A percentile compares a stretch with the other conserved stretches of the same genome.
Evolutionary conservation across 139 green algal genomes (phyloP).

Genomic region (Nannochloris sp.): DNA sequence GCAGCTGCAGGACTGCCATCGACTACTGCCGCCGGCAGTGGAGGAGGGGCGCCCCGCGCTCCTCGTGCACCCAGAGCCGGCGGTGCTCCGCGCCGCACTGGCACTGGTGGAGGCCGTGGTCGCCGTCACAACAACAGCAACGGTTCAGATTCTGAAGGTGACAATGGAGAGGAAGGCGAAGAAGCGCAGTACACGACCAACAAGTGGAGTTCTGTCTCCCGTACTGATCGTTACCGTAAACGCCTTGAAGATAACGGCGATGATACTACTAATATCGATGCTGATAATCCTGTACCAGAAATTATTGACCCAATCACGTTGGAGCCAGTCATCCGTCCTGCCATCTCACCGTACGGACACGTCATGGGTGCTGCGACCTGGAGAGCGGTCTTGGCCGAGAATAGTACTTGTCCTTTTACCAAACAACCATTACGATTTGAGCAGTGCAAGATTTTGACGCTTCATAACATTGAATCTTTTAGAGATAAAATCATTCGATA

Average conservation of each 20-base stretch:
- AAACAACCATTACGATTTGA: constrained; percentile 65
- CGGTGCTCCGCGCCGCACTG: neutral
- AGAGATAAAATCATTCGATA: constrained; percentile 32
- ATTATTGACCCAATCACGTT: constrained; percentile 68
- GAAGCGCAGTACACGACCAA: constrained; percentile 38
- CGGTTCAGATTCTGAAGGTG: constrained; percentile 1
- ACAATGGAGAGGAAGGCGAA: constrained; percentile 28
- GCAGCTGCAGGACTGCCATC: constrained; percentile 30
- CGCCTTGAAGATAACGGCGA: constrained; percentile 48
- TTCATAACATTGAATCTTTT: constrained; percentile 70
- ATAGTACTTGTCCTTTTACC: constrained; percentile 83
- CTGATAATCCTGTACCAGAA: constrained; percentile 63
- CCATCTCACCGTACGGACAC: constrained; percentile 79
- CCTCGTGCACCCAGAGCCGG: constrained; percentile 3
- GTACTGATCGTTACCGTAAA: constrained; percentile 64
- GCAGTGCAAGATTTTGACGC: constrained; percentile 62
- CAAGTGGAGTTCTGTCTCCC: constrained; percentile 60
- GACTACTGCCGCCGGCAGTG: neutral
- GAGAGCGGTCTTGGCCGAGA: constrained; percentile 71
- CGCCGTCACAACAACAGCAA: neutral
- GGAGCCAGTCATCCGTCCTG: constrained; percentile 65
- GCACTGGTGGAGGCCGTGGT: neutral
- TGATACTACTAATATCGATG: constrained; percentile 21
- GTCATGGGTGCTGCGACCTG: constrained; percentile 89
- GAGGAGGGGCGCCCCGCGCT: neutral